These are phyloP conservation scores for Tagetes patula DNA, from an alignment of 129 eudicot species.

Conservation along the genomic window DNA sequence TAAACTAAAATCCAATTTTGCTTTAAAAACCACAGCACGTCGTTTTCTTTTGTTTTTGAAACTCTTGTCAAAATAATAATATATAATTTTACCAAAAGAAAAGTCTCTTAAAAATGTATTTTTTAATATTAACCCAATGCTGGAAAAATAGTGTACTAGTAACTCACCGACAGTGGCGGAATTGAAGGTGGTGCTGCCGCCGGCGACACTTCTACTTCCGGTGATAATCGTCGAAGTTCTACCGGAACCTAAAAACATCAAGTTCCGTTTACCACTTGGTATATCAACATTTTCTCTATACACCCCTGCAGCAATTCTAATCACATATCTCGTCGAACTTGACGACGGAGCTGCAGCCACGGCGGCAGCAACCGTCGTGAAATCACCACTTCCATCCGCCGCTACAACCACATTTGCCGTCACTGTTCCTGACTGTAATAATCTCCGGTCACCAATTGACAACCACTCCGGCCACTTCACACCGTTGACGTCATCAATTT, in stretches of 20 bases:
- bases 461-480: conserved; percentile 77
- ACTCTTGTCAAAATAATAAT: too few relatives aligned
- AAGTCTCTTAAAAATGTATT: too few relatives aligned
- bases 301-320: conserved; percentile 74
- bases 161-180: conserved; percentile 82
- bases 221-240: conserved; percentile 63
- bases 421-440: conserved; percentile 57
- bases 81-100: too few relatives aligned
- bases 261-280: conserved; percentile 51
- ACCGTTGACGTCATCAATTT: not conserved
- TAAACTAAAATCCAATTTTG: too few relatives aligned
- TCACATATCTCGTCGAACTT: conserved; percentile 60
- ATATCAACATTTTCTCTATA: conserved; percentile 74
- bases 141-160: conserved; percentile 14
- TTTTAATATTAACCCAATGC: too few relatives aligned
- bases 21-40: too few relatives aligned
- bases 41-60: too few relatives aligned
- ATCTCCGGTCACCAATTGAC: conserved; percentile 62
- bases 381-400: conserved; percentile 74
- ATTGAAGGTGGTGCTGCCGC: conserved; percentile 84
- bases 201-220: conserved; percentile 59
- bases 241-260: conserved; percentile 86
- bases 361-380: conserved; percentile 60
- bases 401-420: conserved; percentile 82
- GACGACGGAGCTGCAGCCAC: conserved; percentile 80